phyloP scores from a whole-genome alignment of 2,329 filamentous ascomycete genomes.

The Colletotrichum costaricense region DNA sequence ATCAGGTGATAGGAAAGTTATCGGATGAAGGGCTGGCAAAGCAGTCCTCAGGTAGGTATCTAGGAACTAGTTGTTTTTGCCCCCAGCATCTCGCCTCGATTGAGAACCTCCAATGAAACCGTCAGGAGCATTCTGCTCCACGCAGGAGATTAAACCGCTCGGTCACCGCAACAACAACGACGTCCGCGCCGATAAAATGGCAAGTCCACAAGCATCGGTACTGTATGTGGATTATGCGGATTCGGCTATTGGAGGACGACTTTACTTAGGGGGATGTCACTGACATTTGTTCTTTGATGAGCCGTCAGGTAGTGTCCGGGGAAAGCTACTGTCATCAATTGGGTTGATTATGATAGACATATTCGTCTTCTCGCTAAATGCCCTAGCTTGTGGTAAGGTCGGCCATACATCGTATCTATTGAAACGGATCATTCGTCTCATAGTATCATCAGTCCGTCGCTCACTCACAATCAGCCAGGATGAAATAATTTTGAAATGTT shows the following conservation, averaged over 20 bases:
- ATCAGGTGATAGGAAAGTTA: too few species aligned
- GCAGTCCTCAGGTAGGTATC: too few species aligned
- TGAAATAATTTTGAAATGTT: constrained; percentile 5
- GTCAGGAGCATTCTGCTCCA: background rate
- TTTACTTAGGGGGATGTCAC: background rate
- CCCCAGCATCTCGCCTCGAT: background rate
- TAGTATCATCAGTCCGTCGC: background rate
- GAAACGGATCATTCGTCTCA: background rate
- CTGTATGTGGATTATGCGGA: background rate
- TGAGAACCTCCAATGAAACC: background rate
- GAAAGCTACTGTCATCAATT: background rate
- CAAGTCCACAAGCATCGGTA: background rate
- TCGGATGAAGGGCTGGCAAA: too few species aligned
- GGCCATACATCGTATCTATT: background rate
- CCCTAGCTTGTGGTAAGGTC: background rate
- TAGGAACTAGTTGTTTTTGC: background rate
- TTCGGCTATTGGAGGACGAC: background rate
- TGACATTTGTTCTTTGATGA: background rate
- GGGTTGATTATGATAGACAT: background rate
- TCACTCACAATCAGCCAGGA: background rate
- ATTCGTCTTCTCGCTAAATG: background rate
- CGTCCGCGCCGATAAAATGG: background rate
- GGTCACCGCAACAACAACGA: background rate
- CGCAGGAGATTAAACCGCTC: background rate
- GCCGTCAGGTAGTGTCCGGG: background rate